Base-by-base conservation (phyloP, 192 early-diverging fungal genomes). In the Podila clonocystis region DNA sequence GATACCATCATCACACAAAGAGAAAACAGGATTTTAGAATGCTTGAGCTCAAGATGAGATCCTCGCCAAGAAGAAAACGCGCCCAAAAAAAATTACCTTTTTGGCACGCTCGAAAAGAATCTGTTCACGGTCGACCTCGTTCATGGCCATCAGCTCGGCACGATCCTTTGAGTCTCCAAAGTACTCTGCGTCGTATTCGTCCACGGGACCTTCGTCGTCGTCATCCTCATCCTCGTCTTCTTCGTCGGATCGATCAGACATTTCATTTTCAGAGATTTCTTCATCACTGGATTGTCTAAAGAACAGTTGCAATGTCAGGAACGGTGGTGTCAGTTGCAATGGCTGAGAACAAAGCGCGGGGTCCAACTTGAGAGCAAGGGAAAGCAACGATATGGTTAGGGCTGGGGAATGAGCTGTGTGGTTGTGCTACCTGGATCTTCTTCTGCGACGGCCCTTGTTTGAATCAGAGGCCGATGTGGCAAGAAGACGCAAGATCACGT, bases 71-170 rank as follows among this genome's bases (percentile, higher is more conserved):
- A 20, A 15, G 15, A n/a, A 9, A 12, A 9, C 20, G 22, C 19
- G 62, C n/a, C 20, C 13, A 17, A 9, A 5, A 5, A 24, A 24
- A 9, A 17, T 11, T 68, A 86, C 85, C 74, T 83, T 86, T 63
- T 95, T 93, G 28, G 91, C 88, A 31, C 94, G 89, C 58, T 95
- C 94, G 11, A 89, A 83, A 41, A 95, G 84, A 82, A 94, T 93
- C 33, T 85, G 85, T 73, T 95, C 94, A 62, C 94, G 87, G 58
- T 94, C 92, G 22, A 95, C 85, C 75, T 93, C 94, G 12, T 86
- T 82, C 65, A 94, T 80, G 26, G 91, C 86, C 28, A 85, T 79
- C 28, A 94, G 85, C 68, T 84, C 84, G 50, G 69, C 73, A 22
- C 86, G 60, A 77, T 94, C 93, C 22, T 89, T 86, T 58, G 91